These are phyloP conservation scores for Furcasterigmium furcatum DNA, from an alignment of 2,329 filamentous ascomycete species.

Conservation along the genomic window DNA sequence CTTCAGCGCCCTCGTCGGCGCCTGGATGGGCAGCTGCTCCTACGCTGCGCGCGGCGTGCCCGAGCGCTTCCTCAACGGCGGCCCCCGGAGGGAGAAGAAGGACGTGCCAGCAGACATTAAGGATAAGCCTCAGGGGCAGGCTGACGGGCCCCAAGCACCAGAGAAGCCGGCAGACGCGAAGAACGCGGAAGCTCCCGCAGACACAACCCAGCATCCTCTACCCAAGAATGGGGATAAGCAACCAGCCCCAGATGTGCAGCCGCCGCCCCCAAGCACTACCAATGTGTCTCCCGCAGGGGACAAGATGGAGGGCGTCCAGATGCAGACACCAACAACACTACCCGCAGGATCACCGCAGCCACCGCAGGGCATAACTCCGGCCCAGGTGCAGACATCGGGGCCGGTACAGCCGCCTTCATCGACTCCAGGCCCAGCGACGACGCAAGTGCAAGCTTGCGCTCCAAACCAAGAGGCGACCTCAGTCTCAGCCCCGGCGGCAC, in stretches of 20 bases:
- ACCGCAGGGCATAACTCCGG: not conserved
- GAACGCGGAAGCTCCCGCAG: too few species aligned
- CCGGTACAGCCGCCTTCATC: not conserved
- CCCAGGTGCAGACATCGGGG: not conserved
- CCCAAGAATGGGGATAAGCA: too few species aligned
- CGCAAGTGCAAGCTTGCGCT: not conserved
- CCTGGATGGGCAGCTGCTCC: slow-evolving; percentile 71
- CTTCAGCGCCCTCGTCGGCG: slow-evolving; percentile 79
- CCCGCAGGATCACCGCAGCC: not conserved
- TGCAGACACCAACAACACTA: not conserved
- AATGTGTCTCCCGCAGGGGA: too few species aligned
- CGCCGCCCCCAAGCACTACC: too few species aligned
- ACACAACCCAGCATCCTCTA: too few species aligned
- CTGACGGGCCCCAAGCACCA: too few species aligned
- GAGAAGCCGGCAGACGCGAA: too few species aligned
- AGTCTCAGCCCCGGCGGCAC: not conserved
- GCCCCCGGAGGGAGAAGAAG: slow-evolving; percentile 10
- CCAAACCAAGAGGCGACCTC: not conserved
- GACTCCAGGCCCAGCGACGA: not conserved
- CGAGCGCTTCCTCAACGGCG: slow-evolving; percentile 59
- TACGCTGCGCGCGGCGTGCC: slow-evolving; percentile 74
- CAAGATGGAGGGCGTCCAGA: too few species aligned
- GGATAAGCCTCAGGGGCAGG: not conserved
- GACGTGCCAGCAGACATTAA: not conserved
- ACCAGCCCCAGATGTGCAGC: too few species aligned